Base-by-base conservation (phyloP, 352 stramenopile species). In the Pythium rhizo-oryzae region DNA sequence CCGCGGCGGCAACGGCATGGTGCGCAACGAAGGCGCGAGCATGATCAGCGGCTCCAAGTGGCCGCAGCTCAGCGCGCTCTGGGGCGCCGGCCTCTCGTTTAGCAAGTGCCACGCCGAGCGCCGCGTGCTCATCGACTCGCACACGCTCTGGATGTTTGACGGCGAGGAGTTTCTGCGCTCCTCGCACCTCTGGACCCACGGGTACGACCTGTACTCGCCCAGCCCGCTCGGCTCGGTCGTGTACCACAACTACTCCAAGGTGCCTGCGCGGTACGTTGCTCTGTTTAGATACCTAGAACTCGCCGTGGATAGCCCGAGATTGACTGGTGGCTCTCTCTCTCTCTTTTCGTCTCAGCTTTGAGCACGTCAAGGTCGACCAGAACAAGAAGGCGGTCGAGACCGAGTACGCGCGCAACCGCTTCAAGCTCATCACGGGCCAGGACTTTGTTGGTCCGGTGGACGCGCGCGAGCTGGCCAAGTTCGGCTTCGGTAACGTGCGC, bases 31-130 rank as follows among this genome's bases (percentile, higher is more conserved):
- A 51, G 87, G 87, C 47, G 87, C 87, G 53, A 93, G 84, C 62
- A 93, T 93, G 84, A 95, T 94, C 62, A 81, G 67, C 24, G 69
- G 60, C 44, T 84, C 82, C 24, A 91, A 94, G 64, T 88, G 84
- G 58, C 87, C 87, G 15, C 85, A 93, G 69, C 57, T 95, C 25
- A 77, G 74, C 39, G 84, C 85, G 35, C 70, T 95, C 9, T 95
- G 87, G 87, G 85, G 87, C 23, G 87, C 83, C 24, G 87, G 87
- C 18, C 67, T 95, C 6, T 92, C 82, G 18, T 94, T 93, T 54
- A 85, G 78, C 76, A 94, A 94, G 71, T 94, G 87, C 63, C 87
- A 94, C 62, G 85, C 87, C 11, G 87, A 94, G 73, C 80, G 76
- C 21, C 84, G 84, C 16, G 85, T 91, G 55, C 79, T 66, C 2